Evolutionary conservation across 2,329 filamentous ascomycete species (phyloP).

Genomic region (Arthroderma uncinatum): DNA sequence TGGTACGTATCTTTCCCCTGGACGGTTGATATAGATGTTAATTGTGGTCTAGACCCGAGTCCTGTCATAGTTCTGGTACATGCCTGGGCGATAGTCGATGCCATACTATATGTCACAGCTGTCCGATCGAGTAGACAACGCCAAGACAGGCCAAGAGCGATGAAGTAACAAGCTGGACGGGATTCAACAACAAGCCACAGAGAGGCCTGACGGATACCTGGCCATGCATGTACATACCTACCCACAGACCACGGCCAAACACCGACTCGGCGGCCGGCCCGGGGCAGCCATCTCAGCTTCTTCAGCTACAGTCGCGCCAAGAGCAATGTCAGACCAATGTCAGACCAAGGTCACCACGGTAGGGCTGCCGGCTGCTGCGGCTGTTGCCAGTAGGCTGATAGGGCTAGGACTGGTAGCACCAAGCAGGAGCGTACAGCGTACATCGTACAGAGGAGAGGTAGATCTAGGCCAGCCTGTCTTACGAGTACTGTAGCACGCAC

Average conservation of each 20-base stretch:
- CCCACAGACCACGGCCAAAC: background rate
- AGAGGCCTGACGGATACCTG: background rate
- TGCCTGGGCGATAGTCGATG: too few species aligned
- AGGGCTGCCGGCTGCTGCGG: background rate
- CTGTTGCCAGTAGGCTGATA: too few species aligned
- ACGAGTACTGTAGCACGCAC: background rate
- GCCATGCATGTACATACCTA: background rate
- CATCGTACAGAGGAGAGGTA: too few species aligned
- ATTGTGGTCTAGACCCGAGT: conserved; percentile 10
- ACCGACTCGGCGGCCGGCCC: too few species aligned
- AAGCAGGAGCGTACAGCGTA: background rate
- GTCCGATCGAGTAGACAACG: background rate
- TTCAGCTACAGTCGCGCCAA: background rate
- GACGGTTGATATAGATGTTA: background rate
- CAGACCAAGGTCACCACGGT: too few species aligned
- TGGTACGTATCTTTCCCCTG: conserved; percentile 28
- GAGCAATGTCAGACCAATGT: background rate
- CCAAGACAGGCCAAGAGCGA: background rate
- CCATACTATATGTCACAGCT: conserved; percentile 10
- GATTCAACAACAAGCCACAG: background rate
- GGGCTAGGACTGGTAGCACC: background rate
- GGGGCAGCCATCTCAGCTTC: background rate
- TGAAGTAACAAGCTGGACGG: background rate
- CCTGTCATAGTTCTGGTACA: too few species aligned
- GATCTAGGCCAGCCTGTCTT: background rate